Percentiles rank a stretch among this genome's conserved stretches.
These are phyloP conservation scores for Penicillium psychrofluorescens DNA, from an alignment of 495 filamentous ascomycete species.

Conservation along the genomic window DNA sequence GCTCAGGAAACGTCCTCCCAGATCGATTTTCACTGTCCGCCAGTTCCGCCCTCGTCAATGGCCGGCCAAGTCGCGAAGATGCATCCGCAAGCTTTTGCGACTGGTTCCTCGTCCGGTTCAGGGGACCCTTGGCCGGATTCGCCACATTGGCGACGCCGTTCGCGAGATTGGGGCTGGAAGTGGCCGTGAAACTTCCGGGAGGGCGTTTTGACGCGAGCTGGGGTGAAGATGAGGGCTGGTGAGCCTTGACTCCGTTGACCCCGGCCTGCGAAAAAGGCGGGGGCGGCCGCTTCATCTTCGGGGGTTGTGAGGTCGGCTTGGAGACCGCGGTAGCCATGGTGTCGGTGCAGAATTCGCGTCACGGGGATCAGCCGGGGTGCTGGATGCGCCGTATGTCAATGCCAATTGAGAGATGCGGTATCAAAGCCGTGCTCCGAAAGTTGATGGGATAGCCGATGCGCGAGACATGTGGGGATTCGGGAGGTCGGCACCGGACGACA, in stretches of 20 bases:
- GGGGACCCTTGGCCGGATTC: slow-evolving; percentile 31
- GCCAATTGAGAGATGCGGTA: slow-evolving; percentile 18
- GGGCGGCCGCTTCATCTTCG: slow-evolving; percentile 68
- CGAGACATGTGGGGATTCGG: slow-evolving; percentile 46
- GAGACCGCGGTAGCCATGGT: slow-evolving; percentile 49
- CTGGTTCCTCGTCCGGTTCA: slow-evolving; percentile 47
- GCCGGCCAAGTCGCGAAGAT: slow-evolving; percentile 22
- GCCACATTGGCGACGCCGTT: slow-evolving; percentile 39
- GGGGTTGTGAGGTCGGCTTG: slow-evolving; percentile 48
- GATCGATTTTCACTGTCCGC: slow-evolving; percentile 27
- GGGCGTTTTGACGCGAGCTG: slow-evolving; percentile 57
- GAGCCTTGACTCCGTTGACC: slow-evolving; percentile 55
- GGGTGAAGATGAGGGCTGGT: slow-evolving; percentile 61
- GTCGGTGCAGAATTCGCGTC: slow-evolving; percentile 14
- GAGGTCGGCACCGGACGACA: slow-evolving; percentile 22
- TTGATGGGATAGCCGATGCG: slow-evolving; percentile 40
- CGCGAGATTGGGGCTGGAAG: slow-evolving; percentile 25
- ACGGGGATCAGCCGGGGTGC: slow-evolving; percentile 9
- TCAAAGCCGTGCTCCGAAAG: slow-evolving; percentile 29
- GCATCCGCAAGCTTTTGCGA: slow-evolving; percentile 38
- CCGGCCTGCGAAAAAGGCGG: slow-evolving; percentile 58
- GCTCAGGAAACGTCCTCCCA: slow-evolving; percentile 37
- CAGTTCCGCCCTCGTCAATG: slow-evolving; percentile 22
- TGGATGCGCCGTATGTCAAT: slow-evolving; percentile 21
- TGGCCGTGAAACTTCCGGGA: slow-evolving; percentile 37